Evolutionary conservation across 805 yeast genomes (phyloP).

Genomic region (Zygoascus biomembranicola): DNA sequence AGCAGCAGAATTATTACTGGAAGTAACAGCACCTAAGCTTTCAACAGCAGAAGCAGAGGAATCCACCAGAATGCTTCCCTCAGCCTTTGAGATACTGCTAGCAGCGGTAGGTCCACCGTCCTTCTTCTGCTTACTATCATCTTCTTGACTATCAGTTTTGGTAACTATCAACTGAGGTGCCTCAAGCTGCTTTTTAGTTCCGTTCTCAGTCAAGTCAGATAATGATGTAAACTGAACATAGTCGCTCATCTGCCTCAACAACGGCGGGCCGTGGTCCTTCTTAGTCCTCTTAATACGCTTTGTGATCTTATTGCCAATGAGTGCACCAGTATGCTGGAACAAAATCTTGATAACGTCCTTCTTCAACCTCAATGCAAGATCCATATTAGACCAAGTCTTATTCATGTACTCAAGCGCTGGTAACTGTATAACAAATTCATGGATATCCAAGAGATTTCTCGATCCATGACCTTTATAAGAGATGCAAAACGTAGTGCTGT

Average conservation of each 20-base stretch:
- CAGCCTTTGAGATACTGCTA: too few species aligned
- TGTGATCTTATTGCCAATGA: conserved; percentile 66
- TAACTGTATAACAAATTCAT: conserved; percentile 55
- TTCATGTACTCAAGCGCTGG: conserved; percentile 54
- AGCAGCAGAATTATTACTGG: not conserved
- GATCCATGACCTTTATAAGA: conserved; percentile 73
- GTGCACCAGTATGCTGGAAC: conserved; percentile 54
- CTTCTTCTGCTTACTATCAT: not conserved
- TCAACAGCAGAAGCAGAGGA: too few species aligned
- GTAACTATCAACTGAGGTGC: not conserved
- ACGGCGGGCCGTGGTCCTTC: conserved; percentile 6
- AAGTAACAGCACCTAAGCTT: too few species aligned
- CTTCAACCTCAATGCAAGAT: conserved; percentile 53
- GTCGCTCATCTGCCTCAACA: conserved; percentile 27
- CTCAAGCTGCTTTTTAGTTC: not conserved
- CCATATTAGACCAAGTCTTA: conserved; percentile 66
- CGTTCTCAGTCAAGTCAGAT: conserved; percentile 14
- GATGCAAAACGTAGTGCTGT: conserved; percentile 47
- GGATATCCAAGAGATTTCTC: conserved; percentile 64
- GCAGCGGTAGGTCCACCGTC: too few species aligned
- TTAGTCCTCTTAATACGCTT: conserved; percentile 21
- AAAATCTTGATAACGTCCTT: conserved; percentile 38
- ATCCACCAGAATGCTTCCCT: too few species aligned
- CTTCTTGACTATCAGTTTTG: not conserved
- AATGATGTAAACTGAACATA: conserved; percentile 29